These are phyloP conservation scores for Xylariaceae sp. DNA, from an alignment of 2,329 filamentous ascomycete species.

Conservation along the genomic window DNA sequence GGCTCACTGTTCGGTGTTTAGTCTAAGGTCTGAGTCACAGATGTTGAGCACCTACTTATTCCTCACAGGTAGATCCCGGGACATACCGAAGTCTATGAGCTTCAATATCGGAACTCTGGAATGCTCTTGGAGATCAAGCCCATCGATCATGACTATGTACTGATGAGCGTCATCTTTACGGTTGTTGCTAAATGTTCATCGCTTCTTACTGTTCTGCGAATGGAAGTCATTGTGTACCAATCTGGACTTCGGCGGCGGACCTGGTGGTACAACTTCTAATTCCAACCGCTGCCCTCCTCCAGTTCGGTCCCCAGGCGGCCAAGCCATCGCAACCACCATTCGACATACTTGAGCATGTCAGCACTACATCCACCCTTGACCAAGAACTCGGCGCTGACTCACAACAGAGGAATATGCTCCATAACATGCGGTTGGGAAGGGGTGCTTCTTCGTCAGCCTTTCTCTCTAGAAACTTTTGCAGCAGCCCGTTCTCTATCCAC, in stretches of 20 bases:
- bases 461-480: conserved; percentile 13
- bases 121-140: conserved; percentile 16
- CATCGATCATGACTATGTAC: conserved; percentile 20
- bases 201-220: conserved; percentile 16
- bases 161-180: background rate
- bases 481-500: conserved; percentile 19
- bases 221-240: conserved; percentile 21
- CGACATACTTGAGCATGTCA: conserved; percentile 14
- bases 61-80: conserved; percentile 3
- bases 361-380: background rate
- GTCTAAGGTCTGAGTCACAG: background rate
- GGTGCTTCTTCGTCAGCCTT: conserved; percentile 11
- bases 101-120: conserved; percentile 13
- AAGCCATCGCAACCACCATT: conserved; percentile 19
- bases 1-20: conserved; percentile 5
- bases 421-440: conserved; percentile 22
- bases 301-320: conserved; percentile 8
- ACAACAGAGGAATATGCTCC: conserved; percentile 22
- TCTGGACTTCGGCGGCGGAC: conserved; percentile 9
- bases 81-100: conserved; percentile 21
- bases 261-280: conserved; percentile 13
- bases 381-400: background rate
- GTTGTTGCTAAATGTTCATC: background rate
- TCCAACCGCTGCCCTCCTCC: background rate
- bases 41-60: conserved; percentile 4